Evolutionary conservation across 2,329 filamentous ascomycete species (phyloP).

Genomic region (Raffaelea deltoideospora): DNA sequence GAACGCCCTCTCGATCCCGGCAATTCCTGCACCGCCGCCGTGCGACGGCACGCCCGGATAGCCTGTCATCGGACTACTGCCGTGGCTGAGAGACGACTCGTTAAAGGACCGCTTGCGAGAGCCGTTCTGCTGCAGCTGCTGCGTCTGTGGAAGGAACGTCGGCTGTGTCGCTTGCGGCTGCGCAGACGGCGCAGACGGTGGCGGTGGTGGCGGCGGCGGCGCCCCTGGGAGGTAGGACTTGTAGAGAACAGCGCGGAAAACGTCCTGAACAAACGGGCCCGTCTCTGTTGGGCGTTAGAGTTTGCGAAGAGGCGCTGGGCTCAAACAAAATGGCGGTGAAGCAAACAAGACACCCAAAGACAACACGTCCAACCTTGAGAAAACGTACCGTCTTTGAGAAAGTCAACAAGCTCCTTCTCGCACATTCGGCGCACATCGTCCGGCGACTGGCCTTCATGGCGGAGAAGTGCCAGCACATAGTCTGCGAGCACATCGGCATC

Average conservation of each 20-base stretch:
- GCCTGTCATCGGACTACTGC: background rate
- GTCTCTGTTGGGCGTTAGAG: too few relatives aligned
- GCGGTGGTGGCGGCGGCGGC: slow-evolving; percentile 19
- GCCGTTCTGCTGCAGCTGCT: slow-evolving; percentile 10
- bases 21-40: slow-evolving; percentile 12
- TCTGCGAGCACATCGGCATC: slow-evolving; percentile 72
- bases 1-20: slow-evolving; percentile 32
- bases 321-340: too few relatives aligned
- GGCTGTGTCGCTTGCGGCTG: slow-evolving; percentile 8
- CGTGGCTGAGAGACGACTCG: slow-evolving; percentile 18
- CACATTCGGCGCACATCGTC: slow-evolving; percentile 52
- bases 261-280: slow-evolving; percentile 50
- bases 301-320: too few relatives aligned
- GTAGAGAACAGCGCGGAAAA: slow-evolving; percentile 50
- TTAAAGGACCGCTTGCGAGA: slow-evolving; percentile 39
- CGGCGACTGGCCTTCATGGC: slow-evolving; percentile 51
- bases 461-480: slow-evolving; percentile 65
- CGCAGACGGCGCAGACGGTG: slow-evolving; percentile 5
- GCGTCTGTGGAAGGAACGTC: background rate
- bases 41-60: slow-evolving; percentile 6
- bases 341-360: background rate
- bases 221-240: slow-evolving; percentile 46
- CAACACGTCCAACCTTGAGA: background rate
- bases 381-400: slow-evolving; percentile 48
- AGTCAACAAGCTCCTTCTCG: slow-evolving; percentile 59